A percentile compares a stretch with the other conserved stretches of the same genome.
Conservation (phyloP, 495 filamentous ascomycete genomes). For the Penicillium dipodomyicola region DNA sequence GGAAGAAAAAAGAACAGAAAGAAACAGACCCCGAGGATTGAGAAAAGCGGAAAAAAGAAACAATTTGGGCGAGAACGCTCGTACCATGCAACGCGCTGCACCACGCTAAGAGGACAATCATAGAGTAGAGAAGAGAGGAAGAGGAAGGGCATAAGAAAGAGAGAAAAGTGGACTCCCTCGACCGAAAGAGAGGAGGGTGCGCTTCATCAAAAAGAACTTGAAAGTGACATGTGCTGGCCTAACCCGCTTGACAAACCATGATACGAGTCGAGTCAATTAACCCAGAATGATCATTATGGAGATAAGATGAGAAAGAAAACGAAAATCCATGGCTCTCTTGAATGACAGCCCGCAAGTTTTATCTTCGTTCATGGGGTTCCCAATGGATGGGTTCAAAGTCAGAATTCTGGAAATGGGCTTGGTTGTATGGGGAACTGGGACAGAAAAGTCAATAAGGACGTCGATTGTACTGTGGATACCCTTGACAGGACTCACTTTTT, state of each 20-base stretch:
- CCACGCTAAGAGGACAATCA: slow-evolving; percentile 34
- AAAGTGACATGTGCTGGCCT: background rate
- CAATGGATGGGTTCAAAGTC: slow-evolving; percentile 73
- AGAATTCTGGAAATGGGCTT: slow-evolving; percentile 77
- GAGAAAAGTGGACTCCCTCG: background rate
- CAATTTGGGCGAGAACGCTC: slow-evolving; percentile 28
- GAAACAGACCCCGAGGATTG: slow-evolving; percentile 1
- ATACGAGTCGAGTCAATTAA: background rate
- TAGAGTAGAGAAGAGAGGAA: slow-evolving; percentile 4
- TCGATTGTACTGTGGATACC: background rate
- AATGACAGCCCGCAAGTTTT: background rate
- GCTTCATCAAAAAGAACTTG: background rate
- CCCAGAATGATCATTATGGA: background rate
- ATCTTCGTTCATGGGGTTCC: slow-evolving; percentile 40
- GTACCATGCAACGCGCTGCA: slow-evolving; percentile 34
- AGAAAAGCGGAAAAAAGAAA: slow-evolving; percentile 6
- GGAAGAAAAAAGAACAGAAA: background rate
- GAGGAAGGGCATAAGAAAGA: background rate
- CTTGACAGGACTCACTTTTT: slow-evolving; percentile 37
- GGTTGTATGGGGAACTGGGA: slow-evolving; percentile 68
- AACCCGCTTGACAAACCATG: background rate
- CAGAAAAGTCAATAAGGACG: slow-evolving; percentile 48
- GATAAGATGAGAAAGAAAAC: background rate
- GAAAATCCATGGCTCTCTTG: background rate
- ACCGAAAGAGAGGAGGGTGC: background rate